Base-by-base conservation (phyloP, 345 rosid species). In the Citrus australasica region DNA sequence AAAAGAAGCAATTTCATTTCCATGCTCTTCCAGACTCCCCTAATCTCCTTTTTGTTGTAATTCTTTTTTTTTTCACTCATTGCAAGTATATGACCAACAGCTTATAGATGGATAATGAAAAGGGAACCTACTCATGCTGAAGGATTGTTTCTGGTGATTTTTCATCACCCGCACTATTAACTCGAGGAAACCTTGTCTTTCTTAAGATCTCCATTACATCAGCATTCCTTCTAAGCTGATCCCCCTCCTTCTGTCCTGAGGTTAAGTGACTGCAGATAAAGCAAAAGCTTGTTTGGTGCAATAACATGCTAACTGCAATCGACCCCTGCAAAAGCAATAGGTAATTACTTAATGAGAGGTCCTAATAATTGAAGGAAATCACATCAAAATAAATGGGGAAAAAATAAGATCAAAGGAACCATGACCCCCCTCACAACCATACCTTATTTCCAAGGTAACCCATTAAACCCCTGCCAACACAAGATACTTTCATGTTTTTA, bases 391-490 rank as follows among this genome's bases (percentile, higher is more conserved):
- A n/a, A 32, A 75, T 69, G 60, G n/a, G 9, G 32, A 72, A 70
- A 79, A 67, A 59, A 56, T 22, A 55, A 81, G 74, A 75, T 7
- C 35, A 71, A 64, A 79, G 27, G 21, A 27, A 60, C 33, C 55
- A 27, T 56, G 75, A 56, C 19, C 48, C 2, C 22, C 22, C 32
- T 30, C 5, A 27, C 74, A 71, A n/a, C 13, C 17, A 67, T 88
- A 96, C 99, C 99, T 96, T 96, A 84, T 96, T 96, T 77, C 98
- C 97, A 0, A 96, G 98, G 84, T 96, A 96, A 71, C 99, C 99
- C 98, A 94, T 96, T 82, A 96, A 67, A 79, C 99, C 99, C 89
- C 99, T 86, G 62, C 99, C 99, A 70, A 96, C 95, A 82, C 98
- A 91, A 80, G 98, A 96, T 58, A 96, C 97, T 86, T 96, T 96